Evolutionary conservation across 257 asterid species (phyloP).

Genomic region (Solanum bukasovii): DNA sequence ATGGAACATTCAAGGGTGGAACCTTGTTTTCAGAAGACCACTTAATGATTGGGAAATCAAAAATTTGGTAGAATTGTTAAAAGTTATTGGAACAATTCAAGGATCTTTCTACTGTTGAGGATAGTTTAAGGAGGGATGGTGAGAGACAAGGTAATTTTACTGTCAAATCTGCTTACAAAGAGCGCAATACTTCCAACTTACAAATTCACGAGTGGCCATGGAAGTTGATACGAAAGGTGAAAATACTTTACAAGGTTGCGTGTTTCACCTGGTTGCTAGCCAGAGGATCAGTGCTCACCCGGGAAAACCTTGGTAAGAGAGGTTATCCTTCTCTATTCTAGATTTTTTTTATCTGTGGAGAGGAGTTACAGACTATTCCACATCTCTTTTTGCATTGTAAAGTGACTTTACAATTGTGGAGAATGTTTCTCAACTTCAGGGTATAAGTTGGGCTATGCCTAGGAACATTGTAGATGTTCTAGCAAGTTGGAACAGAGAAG

Average conservation of each 20-base stretch:
- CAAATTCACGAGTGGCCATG: background rate
- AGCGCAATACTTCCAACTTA: background rate
- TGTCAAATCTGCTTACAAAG: background rate
- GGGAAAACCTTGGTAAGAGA: background rate
- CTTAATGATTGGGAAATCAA: background rate
- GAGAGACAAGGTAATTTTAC: background rate
- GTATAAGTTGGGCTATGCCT: background rate
- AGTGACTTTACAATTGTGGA: background rate
- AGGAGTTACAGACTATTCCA: background rate
- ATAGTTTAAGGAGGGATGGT: background rate
- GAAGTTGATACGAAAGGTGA: background rate
- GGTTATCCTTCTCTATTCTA: background rate
- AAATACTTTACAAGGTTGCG: background rate
- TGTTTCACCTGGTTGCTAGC: background rate
- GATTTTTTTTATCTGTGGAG: background rate
- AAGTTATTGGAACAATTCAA: background rate
- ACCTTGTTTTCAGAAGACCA: background rate
- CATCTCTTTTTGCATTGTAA: background rate
- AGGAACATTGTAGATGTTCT: background rate
- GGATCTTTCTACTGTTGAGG: background rate
- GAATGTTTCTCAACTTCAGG: background rate
- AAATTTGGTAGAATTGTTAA: background rate
- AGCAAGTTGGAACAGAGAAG: background rate
- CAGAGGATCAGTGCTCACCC: background rate
- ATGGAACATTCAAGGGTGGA: background rate